A percentile compares a stretch with the other conserved stretches of the same genome.
Evolutionary conservation across 1,139 yeast genomes (phyloP).

Genomic region (Taiozyma onychis): DNA sequence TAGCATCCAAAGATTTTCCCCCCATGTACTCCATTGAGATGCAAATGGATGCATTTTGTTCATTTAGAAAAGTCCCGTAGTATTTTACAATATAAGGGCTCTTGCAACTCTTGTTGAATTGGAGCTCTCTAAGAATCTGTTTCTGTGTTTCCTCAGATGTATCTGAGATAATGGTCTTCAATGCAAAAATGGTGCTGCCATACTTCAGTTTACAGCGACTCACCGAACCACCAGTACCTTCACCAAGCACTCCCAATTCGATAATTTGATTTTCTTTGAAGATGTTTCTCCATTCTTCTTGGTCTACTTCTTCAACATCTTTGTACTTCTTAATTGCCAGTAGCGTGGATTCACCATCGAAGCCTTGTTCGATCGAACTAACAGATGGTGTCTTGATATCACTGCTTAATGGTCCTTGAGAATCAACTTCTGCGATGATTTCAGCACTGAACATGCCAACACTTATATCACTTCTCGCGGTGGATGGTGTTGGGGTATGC

Average conservation of each 20-base stretch:
- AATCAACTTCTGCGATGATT: conserved; percentile 32
- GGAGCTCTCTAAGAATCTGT: conserved; percentile 85
- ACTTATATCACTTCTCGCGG: conserved; percentile 24
- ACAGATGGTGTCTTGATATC: conserved; percentile 3
- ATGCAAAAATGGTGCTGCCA: conserved; percentile 67
- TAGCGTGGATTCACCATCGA: conserved; percentile 9
- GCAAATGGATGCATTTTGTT: conserved; percentile 67
- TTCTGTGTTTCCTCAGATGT: conserved; percentile 76
- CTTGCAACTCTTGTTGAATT: conserved; percentile 75
- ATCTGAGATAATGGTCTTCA: conserved; percentile 64
- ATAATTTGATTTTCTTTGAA: conserved; percentile 54
- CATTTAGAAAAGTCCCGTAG: conserved; percentile 85
- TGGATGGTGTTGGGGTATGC: conserved; percentile 21
- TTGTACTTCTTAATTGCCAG: conserved; percentile 9
- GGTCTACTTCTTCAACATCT: conserved; percentile 57
- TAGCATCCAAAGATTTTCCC: conserved; percentile 83
- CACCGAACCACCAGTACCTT: conserved; percentile 93
- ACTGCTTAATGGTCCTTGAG: not conserved
- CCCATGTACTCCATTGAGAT: conserved; percentile 98
- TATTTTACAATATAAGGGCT: conserved; percentile 85
- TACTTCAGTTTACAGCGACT: conserved; percentile 59
- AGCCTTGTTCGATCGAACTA: not conserved
- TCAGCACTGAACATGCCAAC: conserved; percentile 31
- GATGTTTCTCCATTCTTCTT: conserved; percentile 70
- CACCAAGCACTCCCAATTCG: conserved; percentile 72